Evolutionary conservation across 2,329 filamentous ascomycete species (phyloP).

Genomic region (Parastagonospora nodorum): DNA sequence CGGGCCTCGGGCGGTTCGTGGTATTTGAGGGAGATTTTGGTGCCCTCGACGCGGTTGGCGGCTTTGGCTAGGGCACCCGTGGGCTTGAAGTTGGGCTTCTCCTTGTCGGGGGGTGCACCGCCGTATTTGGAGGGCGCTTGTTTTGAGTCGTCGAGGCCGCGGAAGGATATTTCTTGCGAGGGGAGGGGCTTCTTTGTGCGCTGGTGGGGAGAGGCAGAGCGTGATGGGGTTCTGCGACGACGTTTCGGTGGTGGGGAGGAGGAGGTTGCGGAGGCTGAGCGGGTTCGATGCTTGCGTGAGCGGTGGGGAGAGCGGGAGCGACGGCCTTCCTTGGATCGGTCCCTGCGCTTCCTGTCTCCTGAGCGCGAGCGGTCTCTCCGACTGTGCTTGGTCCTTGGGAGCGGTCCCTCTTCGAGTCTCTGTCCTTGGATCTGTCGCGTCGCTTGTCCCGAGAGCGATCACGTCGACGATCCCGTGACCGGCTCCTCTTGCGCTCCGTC

Average conservation of each 20-base stretch:
- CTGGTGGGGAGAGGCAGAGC: constrained; percentile 51
- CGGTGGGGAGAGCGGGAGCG: constrained; percentile 32
- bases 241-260: constrained; percentile 41
- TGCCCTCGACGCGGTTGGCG: constrained; percentile 80
- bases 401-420: constrained; percentile 16
- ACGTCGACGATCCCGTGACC: constrained; percentile 12
- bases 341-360: constrained; percentile 18
- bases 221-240: constrained; percentile 38
- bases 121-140: constrained; percentile 38
- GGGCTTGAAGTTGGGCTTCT: constrained; percentile 84
- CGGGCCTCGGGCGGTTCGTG: constrained; percentile 93
- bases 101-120: constrained; percentile 62
- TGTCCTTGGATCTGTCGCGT: constrained; percentile 13
- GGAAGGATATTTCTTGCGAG: constrained; percentile 54
- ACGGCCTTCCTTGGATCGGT: constrained; percentile 17
- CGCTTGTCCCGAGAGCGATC: constrained; percentile 13
- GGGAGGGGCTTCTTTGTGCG: constrained; percentile 51
- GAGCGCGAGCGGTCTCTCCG: constrained; percentile 22
- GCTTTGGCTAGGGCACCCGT: constrained; percentile 86
- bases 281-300: constrained; percentile 28
- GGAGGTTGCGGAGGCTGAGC: constrained; percentile 33
- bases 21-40: constrained; percentile 85
- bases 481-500: constrained; percentile 14
- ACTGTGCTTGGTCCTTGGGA: constrained; percentile 16
- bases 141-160: constrained; percentile 37